Evolutionary conservation across 1,139 yeast species (phyloP), one percentile per base, ranked within the genome.

Genomic region (Zygosaccharomyces pseudobailii): DNA sequence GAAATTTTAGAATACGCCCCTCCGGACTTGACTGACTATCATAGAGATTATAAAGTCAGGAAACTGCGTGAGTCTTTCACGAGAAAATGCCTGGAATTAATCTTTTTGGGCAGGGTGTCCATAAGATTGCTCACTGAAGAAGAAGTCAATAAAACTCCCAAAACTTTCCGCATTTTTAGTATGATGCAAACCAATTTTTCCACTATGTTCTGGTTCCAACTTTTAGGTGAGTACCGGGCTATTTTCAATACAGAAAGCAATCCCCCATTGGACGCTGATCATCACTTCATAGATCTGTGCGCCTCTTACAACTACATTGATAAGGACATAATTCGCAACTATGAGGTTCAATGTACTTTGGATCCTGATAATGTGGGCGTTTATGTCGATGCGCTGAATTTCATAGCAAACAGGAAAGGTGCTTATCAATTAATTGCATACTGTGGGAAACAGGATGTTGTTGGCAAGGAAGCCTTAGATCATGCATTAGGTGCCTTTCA

Each of bases 301-400:
- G 73, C 78, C 1, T 73, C 77, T 32, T 74, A 80, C 52, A 71
- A 72, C 50, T 87, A 83, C 63, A 71, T 74, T 39, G 94, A 86
- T 55, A 80, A 79, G 43, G 67, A 78, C 38, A 72, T 89, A 9
- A 75, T 79, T 30, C 73, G 73, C 40, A 78, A 88, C 48, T 90
- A 81, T 64, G 82, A 82, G 41, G 67, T 69, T 6, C 78, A 84
- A 25, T 65, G 72, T 1, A 57, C 61, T 1, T 67, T 79, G 6
- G 96, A 89, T 61, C 75, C 78, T 0, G 56, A 48, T 0, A 76
- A 81, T 54, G 65, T 69, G 5, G 78, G 88, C 5, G 68, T 73
- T 41, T 89, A 88, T 57, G 81, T 84, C 48, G 97, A 90, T 62
- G 80, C 88, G 0, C 60, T 84, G 34, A 70, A 67, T 13, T 73